Conservation (phyloP, 2,329 filamentous ascomycete genomes). For the Hypoxylon sp. region DNA sequence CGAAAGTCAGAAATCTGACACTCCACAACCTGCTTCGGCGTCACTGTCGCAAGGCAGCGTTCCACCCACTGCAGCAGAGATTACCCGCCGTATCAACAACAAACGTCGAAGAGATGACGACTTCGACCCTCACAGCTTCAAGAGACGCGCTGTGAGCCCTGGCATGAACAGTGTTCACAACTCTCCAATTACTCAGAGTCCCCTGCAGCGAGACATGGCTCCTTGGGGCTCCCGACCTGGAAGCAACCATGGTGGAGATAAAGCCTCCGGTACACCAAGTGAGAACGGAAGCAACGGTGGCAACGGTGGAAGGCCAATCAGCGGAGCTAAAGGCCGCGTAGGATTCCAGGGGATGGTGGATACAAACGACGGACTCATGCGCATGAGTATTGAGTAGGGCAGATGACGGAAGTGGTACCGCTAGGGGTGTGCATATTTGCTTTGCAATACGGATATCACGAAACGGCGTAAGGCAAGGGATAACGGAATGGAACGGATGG, state of each 20-base stretch:
- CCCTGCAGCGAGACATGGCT: conserved; percentile 77
- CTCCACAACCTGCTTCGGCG: conserved; percentile 54
- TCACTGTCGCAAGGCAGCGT: conserved; percentile 53
- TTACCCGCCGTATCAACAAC: conserved; percentile 81
- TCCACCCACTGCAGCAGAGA: conserved; percentile 77
- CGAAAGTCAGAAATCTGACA: conserved; percentile 53
- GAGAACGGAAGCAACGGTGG: conserved; percentile 59
- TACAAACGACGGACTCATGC: conserved; percentile 95
- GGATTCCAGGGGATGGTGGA: conserved; percentile 95
- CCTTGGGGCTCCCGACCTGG: conserved; percentile 80
- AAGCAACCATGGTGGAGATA: conserved; percentile 68
- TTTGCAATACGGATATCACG: not conserved
- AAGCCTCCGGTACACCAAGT: conserved; percentile 64
- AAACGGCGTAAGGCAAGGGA: not conserved
- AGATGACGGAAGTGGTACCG: not conserved
- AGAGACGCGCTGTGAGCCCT: conserved; percentile 90
- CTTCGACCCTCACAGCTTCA: conserved; percentile 88
- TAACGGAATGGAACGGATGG: not conserved
- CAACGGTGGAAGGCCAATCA: conserved; percentile 60
- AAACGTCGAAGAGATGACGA: conserved; percentile 93
- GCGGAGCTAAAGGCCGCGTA: conserved; percentile 71
- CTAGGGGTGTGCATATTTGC: not conserved
- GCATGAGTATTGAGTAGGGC: conserved; percentile 92
- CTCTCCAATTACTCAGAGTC: conserved; percentile 88
- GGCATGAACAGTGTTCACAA: conserved; percentile 87